Base-by-base conservation (phyloP, 371 early-diverging fungal species). In the Synchytrium microbalum region DNA sequence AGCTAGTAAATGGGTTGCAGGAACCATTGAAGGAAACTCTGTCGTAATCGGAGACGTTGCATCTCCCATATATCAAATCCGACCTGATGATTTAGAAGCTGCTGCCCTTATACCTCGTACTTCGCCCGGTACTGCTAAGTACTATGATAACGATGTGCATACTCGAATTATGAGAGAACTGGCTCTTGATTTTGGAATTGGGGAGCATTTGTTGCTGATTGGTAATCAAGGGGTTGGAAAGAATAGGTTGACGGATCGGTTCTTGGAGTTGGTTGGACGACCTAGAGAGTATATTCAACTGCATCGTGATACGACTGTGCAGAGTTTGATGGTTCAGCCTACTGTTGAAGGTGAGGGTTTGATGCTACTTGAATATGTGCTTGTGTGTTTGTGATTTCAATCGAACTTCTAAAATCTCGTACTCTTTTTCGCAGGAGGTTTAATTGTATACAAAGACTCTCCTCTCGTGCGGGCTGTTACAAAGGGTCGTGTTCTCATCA, bases 161-260 rank as follows among this genome's bases (percentile, higher is more conserved):
- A n/a, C n/a, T n/a, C n/a, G n/a, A n/a, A n/a, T n/a, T n/a, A n/a
- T n/a, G n/a, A n/a, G n/a, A n/a, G n/a, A n/a, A n/a, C n/a, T n/a
- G n/a, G n/a, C n/a, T n/a, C n/a, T n/a, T n/a, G n/a, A n/a, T n/a
- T n/a, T n/a, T n/a, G n/a, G n/a, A n/a, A n/a, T n/a, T n/a, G 74
- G 89, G 23, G 90, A 90, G 62, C 89, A 89, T 68, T 72, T 92
- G 53, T 68, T 92, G 3, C 64, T 79, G 8, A 75, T 79, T 61
- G 79, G 77, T n/a, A 92, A 90, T 64, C 92, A 92, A 67, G 92
- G 92, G 61, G 90, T 90, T 0, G 92, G 92, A 33, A 92, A 92
- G 72, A 92, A 92, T 77, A 88, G 87, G 64, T 16, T 88, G 63
- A 85, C 84, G 0, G 92, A 91, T 63, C 85, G 88, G 62, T 86